Evolutionary conservation across 805 yeast species (phyloP).

Genomic region (Yamadazyma sp.): DNA sequence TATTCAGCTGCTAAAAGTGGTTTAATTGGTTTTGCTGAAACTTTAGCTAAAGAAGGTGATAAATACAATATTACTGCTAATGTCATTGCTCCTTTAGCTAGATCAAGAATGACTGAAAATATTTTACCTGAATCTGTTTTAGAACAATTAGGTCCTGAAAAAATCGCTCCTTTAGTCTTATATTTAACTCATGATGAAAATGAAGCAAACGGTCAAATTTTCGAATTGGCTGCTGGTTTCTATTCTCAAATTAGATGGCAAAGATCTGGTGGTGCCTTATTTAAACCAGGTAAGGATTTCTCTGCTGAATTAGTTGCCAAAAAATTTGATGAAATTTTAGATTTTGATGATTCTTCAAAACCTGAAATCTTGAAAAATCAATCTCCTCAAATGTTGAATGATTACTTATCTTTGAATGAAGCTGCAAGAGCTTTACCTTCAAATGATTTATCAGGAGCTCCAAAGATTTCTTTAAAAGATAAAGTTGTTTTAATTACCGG

Average conservation of each 20-base stretch:
- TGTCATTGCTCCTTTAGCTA: conserved; percentile 91
- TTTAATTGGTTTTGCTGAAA: conserved; percentile 86
- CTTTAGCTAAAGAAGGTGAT: conserved; percentile 91
- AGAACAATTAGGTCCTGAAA: conserved; percentile 78
- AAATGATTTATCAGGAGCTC: conserved; percentile 43
- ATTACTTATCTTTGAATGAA: conserved; percentile 60
- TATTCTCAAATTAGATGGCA: conserved; percentile 94
- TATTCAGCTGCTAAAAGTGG: conserved; percentile 93
- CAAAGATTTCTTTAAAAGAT: conserved; percentile 58
- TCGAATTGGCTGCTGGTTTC: conserved; percentile 93
- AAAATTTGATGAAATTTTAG: conserved; percentile 59
- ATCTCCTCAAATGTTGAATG: conserved; percentile 71
- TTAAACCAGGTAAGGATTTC: conserved; percentile 72
- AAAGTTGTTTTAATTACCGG: conserved; percentile 93
- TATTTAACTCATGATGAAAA: conserved; percentile 66
- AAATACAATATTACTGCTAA: conserved; percentile 81
- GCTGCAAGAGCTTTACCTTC: conserved; percentile 49
- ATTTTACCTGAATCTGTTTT: conserved; percentile 83
- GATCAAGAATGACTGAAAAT: conserved; percentile 93
- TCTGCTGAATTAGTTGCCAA: conserved; percentile 83
- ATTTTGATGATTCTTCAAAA: conserved; percentile 58
- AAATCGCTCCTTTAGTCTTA: conserved; percentile 87
- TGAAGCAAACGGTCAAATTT: conserved; percentile 69
- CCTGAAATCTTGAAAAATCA: conserved; percentile 48
- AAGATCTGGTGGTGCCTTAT: conserved; percentile 80